phyloP scores from a whole-genome alignment of 129 eudicot genomes.

The Helianthus tuberosus region DNA sequence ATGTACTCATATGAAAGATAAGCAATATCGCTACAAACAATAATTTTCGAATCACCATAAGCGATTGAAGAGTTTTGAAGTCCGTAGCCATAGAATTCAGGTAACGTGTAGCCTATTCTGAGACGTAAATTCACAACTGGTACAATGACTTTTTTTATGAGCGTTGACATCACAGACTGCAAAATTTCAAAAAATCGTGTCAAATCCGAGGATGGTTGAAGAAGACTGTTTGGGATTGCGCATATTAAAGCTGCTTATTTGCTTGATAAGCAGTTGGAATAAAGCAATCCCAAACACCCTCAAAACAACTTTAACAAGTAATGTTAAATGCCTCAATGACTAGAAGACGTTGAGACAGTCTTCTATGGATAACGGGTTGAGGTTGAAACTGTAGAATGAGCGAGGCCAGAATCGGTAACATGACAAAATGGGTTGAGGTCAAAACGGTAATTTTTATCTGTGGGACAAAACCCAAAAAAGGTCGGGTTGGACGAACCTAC shows the following conservation, averaged over 20 bases:
- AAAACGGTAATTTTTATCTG: background rate
- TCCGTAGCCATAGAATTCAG: conserved; percentile 61
- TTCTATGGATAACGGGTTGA: background rate
- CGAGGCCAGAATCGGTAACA: background rate
- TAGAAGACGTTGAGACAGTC: background rate
- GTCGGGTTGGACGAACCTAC: background rate
- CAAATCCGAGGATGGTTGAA: conserved; percentile 2
- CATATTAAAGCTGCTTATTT: background rate
- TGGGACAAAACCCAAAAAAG: background rate
- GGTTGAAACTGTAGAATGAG: background rate
- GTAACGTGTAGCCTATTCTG: conserved; percentile 58
- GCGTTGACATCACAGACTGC: conserved; percentile 72
- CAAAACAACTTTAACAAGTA: background rate
- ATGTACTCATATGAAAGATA: conserved; percentile 21
- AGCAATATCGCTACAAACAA: conserved; percentile 64
- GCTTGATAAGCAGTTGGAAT: background rate
- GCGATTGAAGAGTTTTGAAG: conserved; percentile 60
- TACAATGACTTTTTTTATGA: conserved; percentile 53
- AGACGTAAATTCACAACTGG: conserved; percentile 64
- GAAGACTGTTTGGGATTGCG: background rate
- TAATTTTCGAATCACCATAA: conserved; percentile 54
- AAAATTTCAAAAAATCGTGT: conserved; percentile 19
- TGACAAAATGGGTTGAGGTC: background rate
- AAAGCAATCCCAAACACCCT: background rate
- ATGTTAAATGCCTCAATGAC: background rate